Evolutionary conservation across 257 asterid species (phyloP), one percentile per base, ranked within the genome.

Genomic region (Solanum sejunctum): DNA sequence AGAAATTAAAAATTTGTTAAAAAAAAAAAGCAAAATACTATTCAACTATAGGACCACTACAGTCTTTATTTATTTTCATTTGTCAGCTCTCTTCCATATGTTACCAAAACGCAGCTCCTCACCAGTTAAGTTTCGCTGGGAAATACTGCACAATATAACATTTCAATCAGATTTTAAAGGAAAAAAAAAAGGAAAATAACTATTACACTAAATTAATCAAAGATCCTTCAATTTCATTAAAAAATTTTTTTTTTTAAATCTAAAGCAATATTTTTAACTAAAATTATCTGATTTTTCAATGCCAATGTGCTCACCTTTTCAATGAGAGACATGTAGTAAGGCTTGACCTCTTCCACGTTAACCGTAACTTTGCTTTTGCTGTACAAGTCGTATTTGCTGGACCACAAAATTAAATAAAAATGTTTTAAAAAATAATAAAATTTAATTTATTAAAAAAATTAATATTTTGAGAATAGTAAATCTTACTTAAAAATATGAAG

Each of bases 371-470:
- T 94, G 88, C 97, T 94, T 89, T 94, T 95, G 91, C 96, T 95
- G 89, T 93, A 94, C 1, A 94, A 86, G 84, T 95, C 98, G 78
- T 94, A 95, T 60, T 94, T 95, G 90, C 98, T 94, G 94, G 88
- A 86, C 6, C 89, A 86, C 7, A 88, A n/a, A 71, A 39, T 41
- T 7, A n/a, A 58, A 18, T 20, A 8, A 17, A 20, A 8, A 49
- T 32, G 36, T 32, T 32, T 32, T 32, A 69, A 17, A 39, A 39
- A 41, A 6, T 2, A 41, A 32, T 32, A 32, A 32, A 39, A 70
- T 9, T 10, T 39, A 41, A 15, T 67, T 32, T 56, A 17, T 56
- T 6, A 16, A 32, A 32, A 32, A 3, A 32, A 28, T 28, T 28
- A 28, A 28, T 28, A 28, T 28, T 28, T 28, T 28, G 32, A 2